A percentile compares a stretch with the other conserved stretches of the same genome.
phyloP scores from a whole-genome alignment of 305 asterid species.

The Euphrasia arctica region DNA sequence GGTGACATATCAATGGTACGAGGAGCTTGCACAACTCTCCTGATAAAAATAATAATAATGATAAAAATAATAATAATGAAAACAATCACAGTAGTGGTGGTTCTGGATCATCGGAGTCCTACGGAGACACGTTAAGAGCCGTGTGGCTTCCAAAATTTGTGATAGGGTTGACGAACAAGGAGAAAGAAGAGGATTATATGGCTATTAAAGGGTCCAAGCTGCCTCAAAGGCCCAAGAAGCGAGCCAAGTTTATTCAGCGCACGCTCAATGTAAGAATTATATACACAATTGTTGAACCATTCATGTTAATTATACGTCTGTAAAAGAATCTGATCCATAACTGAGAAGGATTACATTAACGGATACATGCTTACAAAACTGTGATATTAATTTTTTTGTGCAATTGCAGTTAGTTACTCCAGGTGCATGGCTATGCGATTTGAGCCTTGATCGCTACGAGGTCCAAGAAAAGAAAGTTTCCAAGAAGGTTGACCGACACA shows the following conservation, averaged over 20 bases:
- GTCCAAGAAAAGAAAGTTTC: no score
- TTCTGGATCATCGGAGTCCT: conserved; percentile 72
- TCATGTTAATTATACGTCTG: background rate
- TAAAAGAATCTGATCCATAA: conserved; percentile 1
- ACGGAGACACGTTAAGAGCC: conserved; percentile 43
- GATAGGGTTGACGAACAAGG: conserved; percentile 82
- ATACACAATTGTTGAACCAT: background rate
- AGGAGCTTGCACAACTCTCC: conserved; percentile 60
- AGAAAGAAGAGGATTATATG: conserved; percentile 92
- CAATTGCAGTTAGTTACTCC: conserved; percentile 12
- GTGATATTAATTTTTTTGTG: background rate
- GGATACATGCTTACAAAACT: background rate
- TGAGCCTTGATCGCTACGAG: no score
- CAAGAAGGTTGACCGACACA: no score
- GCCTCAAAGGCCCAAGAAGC: conserved; percentile 90
- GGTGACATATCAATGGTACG: conserved; percentile 67
- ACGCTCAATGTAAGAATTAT: conserved; percentile 70
- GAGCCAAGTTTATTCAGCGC: conserved; percentile 81
- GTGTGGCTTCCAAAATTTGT: conserved; percentile 84
- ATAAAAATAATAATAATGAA: conserved; percentile 30
- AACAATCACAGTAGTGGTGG: conserved; percentile 38
- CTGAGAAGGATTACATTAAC: background rate
- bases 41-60: conserved; percentile 42
- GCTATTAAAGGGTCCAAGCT: conserved; percentile 85
- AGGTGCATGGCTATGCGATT: no score